Conservation (phyloP, 495 filamentous ascomycete species). For the Daldinia decipiens region DNA sequence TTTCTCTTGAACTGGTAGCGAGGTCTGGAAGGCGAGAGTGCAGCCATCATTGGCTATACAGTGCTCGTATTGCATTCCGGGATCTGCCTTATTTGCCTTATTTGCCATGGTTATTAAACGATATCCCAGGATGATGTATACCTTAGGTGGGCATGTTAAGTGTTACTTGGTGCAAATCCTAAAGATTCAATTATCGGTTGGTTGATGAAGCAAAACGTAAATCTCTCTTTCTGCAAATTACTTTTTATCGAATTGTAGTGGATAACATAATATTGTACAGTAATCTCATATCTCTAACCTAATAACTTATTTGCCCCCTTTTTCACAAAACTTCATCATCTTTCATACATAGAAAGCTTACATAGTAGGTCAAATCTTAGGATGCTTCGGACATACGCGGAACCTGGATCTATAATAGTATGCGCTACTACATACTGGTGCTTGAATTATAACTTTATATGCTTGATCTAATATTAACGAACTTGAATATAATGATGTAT, state of each 20-base stretch:
- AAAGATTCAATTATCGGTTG: not conserved
- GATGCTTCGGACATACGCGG: no score
- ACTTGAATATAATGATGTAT: not conserved
- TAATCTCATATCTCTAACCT: no score
- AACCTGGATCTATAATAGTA: not conserved
- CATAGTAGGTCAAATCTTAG: no score
- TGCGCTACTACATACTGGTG: not conserved
- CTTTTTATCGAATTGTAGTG: not conserved
- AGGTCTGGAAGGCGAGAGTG: conserved; percentile 48
- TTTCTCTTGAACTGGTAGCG: conserved; percentile 30
- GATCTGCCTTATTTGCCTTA: conserved; percentile 7
- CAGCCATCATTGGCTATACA: conserved; percentile 49
- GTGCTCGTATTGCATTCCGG: conserved; percentile 43
- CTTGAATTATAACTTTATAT: not conserved
- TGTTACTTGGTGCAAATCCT: not conserved
- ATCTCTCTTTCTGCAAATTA: not conserved
- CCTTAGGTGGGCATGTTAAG: no score
- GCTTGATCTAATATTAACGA: not conserved
- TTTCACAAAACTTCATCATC: no score
- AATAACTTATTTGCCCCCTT: no score
- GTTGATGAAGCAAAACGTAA: not conserved
- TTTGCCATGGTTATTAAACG: conserved; percentile 6
- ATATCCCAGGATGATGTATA: not conserved
- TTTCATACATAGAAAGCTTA: no score
- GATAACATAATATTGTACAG: not conserved